Evolutionary conservation across 2,329 filamentous ascomycete genomes (phyloP).

Genomic region (Tolypocladium album): DNA sequence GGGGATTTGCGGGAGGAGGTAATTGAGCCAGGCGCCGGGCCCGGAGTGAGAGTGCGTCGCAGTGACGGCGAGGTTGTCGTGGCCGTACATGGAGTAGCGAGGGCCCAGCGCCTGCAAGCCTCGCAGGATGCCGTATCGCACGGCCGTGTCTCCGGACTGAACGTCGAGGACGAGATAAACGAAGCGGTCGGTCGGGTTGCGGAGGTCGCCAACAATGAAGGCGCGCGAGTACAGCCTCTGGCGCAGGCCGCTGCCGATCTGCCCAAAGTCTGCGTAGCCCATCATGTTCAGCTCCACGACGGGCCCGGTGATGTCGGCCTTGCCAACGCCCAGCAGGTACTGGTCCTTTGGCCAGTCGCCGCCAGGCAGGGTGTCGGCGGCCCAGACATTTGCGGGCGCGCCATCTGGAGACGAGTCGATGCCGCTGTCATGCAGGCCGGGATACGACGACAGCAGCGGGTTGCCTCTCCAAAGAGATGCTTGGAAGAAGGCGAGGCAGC

Average conservation of each 20-base stretch:
- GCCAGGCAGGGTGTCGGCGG: constrained; percentile 3
- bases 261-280: constrained; percentile 71
- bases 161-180: constrained; percentile 83
- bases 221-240: constrained; percentile 79
- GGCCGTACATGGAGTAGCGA: constrained; percentile 59
- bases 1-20: constrained; percentile 80
- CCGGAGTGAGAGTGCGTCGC: constrained; percentile 88
- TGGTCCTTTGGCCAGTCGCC: constrained; percentile 7
- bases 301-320: constrained; percentile 51
- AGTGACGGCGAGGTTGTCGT: constrained; percentile 76
- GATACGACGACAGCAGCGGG: constrained; percentile 7
- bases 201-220: constrained; percentile 68
- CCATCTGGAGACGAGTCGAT: background rate
- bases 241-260: constrained; percentile 72
- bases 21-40: constrained; percentile 86
- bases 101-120: constrained; percentile 56
- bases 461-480: constrained; percentile 6
- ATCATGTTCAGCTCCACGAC: constrained; percentile 85
- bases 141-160: constrained; percentile 74
- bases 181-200: constrained; percentile 58
- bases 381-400: constrained; percentile 6
- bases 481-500: constrained; percentile 6
- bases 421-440: constrained; percentile 1
- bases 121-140: constrained; percentile 72
- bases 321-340: constrained; percentile 42